These are phyloP conservation scores for Syncephalastrum contaminatum DNA, from an alignment of 371 early-diverging fungal genomes.

Conservation along the genomic window DNA sequence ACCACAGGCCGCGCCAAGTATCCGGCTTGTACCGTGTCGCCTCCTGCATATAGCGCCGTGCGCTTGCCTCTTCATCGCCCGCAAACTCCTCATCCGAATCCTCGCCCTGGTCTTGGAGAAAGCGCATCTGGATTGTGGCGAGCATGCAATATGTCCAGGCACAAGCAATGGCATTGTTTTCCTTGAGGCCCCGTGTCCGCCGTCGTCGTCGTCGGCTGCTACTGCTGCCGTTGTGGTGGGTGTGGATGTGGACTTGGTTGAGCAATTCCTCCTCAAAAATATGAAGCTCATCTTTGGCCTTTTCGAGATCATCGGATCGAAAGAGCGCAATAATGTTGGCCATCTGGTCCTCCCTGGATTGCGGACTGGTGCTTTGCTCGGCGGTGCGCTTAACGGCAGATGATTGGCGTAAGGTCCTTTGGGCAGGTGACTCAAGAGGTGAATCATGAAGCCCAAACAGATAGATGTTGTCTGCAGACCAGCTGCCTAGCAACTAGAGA, in stretches of 20 bases:
- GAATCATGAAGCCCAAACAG: conserved; percentile 58
- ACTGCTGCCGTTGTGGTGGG: neutral
- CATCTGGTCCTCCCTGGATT: conserved; percentile 1
- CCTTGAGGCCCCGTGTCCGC: neutral
- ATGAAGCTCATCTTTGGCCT: conserved; percentile 1
- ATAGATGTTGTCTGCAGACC: conserved; percentile 57
- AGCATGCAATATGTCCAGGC: too few relatives aligned
- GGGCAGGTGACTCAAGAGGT: conserved; percentile 10
- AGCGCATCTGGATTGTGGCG: too few relatives aligned
- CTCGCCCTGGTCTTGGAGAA: too few relatives aligned
- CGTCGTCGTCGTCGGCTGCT: neutral
- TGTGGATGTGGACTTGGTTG: neutral
- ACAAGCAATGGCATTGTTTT: too few relatives aligned
- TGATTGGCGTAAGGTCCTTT: conserved; percentile 6
- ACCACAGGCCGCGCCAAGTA: conserved; percentile 26
- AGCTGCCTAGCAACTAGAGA: conserved; percentile 59
- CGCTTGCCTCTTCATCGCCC: conserved; percentile 17
- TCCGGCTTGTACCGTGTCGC: conserved; percentile 2
- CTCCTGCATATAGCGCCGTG: conserved; percentile 15
- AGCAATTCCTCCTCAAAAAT: neutral
- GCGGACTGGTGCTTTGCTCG: too few relatives aligned
- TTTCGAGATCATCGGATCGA: conserved; percentile 2
- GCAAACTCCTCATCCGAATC: conserved; percentile 9
- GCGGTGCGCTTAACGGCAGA: conserved; percentile 8
- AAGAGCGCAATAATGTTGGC: neutral